These are phyloP conservation scores for Russula emetica DNA, from an alignment of 768 basidiomycete species.

Conservation along the genomic window DNA sequence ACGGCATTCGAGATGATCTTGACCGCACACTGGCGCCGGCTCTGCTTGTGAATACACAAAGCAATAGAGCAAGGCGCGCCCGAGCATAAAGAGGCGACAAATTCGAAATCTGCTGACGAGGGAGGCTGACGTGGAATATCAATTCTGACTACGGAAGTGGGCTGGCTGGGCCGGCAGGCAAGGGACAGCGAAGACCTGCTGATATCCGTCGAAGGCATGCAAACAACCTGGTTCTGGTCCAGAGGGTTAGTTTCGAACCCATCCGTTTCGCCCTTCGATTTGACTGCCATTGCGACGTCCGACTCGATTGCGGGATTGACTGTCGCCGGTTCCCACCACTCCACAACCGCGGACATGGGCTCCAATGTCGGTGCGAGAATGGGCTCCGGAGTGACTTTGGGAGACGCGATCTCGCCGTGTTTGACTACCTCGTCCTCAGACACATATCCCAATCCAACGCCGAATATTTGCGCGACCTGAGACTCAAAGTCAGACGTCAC, in stretches of 20 bases:
- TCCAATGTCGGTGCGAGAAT: background rate
- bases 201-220: background rate
- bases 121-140: constrained; percentile 6
- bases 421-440: background rate
- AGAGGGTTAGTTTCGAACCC: background rate
- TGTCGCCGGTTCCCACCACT: background rate
- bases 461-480: constrained; percentile 8
- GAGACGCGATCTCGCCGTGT: background rate
- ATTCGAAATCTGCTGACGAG: constrained; percentile 17
- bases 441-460: background rate
- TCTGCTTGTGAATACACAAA: constrained; percentile 27
- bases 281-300: background rate
- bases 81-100: constrained; percentile 12
- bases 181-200: background rate
- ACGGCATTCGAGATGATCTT: constrained; percentile 29
- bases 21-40: constrained; percentile 24
- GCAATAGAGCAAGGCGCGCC: constrained; percentile 26
- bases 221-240: background rate
- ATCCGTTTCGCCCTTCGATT: background rate
- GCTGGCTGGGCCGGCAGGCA: too few species aligned
- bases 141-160: background rate
- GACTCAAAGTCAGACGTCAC: background rate
- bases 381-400: background rate
- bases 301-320: background rate
- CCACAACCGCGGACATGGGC: constrained; percentile 15